phyloP scores from a whole-genome alignment of 345 rosid species.

The thale cress (Arabidopsis thaliana) region DNA sequence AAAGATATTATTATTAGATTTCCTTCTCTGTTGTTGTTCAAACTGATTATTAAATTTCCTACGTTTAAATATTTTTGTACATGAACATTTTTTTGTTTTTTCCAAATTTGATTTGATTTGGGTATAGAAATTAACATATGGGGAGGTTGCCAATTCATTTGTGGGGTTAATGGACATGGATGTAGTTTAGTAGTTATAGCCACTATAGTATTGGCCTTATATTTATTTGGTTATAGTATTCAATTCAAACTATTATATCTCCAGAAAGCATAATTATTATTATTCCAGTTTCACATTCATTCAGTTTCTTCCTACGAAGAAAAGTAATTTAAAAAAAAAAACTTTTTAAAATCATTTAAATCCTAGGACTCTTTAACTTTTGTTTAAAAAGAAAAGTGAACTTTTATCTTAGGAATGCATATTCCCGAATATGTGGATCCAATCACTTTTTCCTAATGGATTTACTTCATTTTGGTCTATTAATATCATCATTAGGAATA shows the following conservation, averaged over 20 bases:
- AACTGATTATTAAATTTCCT: too few relatives aligned
- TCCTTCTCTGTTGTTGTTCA: background rate
- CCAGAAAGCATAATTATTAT: background rate
- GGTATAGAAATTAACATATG: background rate
- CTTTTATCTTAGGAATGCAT: background rate
- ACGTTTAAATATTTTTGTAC: too few relatives aligned
- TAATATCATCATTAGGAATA: too few relatives aligned
- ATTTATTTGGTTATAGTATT: background rate
- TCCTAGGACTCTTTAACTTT: conserved; percentile 8
- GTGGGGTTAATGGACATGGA: background rate
- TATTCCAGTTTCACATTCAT: background rate
- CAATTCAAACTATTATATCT: background rate
- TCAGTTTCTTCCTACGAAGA: background rate
- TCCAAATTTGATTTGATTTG: background rate
- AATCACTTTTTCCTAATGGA: too few relatives aligned
- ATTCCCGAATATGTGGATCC: background rate
- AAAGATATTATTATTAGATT: background rate
- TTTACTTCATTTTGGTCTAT: background rate
- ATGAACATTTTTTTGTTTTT: background rate
- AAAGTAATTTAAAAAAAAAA: too few relatives aligned
- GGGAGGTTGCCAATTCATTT: background rate
- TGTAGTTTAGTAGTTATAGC: background rate
- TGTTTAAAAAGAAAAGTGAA: background rate
- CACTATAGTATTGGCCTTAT: background rate
- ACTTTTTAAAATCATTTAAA: background rate